phyloP scores from a whole-genome alignment of 2,329 filamentous ascomycete genomes.

The Ophiocordyceps polyrhachis-furcata region DNA sequence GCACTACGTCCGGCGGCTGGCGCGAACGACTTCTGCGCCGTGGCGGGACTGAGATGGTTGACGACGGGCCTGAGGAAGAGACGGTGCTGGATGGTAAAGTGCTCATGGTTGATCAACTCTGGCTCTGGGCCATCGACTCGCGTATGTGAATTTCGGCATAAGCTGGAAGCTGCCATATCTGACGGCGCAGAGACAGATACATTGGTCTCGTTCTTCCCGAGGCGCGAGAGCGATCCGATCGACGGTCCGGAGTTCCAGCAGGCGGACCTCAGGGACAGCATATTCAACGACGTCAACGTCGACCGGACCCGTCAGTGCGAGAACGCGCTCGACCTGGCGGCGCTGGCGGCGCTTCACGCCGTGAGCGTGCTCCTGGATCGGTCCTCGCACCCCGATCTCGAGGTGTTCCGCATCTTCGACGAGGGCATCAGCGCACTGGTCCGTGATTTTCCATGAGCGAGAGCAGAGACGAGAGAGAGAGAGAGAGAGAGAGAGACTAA shows the following conservation, averaged over 20 bases:
- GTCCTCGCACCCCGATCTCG: conserved; percentile 39
- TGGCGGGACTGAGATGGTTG: conserved; percentile 4
- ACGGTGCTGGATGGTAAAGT: conserved; percentile 34
- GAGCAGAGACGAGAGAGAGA: background rate
- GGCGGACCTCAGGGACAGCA: conserved; percentile 41
- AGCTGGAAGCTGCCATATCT: background rate
- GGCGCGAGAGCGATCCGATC: conserved; percentile 31
- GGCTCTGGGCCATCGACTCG: conserved; percentile 39
- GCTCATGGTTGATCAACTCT: conserved; percentile 49
- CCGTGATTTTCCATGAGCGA: conserved; percentile 4
- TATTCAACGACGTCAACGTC: conserved; percentile 48
- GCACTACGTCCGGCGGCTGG: conserved; percentile 8
- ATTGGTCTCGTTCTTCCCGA: conserved; percentile 34
- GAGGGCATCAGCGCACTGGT: conserved; percentile 46
- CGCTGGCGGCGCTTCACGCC: conserved; percentile 41
- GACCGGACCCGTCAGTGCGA: conserved; percentile 43
- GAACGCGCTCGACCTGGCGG: conserved; percentile 42
- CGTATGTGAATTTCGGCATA: conserved; percentile 17
- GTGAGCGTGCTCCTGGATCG: conserved; percentile 42
- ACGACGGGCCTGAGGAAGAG: conserved; percentile 13
- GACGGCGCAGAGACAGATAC: conserved; percentile 18
- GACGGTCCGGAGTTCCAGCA: conserved; percentile 39
- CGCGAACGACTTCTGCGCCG: conserved; percentile 7
- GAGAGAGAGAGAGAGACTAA: background rate
- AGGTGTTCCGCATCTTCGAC: conserved; percentile 46